Evolutionary conservation across 495 filamentous ascomycete species (phyloP), one percentile per base, ranked within the genome.

Genomic region (Podospora anserina): DNA sequence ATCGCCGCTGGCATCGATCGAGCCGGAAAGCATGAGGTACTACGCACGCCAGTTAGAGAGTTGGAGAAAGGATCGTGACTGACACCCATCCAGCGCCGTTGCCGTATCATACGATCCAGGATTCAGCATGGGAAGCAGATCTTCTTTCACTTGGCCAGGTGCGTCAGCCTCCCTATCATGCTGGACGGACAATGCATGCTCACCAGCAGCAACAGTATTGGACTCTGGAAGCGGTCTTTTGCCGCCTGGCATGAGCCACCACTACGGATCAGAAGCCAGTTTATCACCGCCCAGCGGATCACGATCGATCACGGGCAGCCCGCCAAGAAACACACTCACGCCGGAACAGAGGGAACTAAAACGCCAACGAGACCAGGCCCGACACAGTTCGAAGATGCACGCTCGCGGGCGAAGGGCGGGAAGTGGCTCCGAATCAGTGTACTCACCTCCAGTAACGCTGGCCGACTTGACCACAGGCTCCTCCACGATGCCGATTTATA

Each of bases 341-440:
- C 74, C 81, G 4, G 82, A 84, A 69, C 82, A 84, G 69, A 77
- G 82, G 59, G 81, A 82, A 63, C 71, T 84, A 4, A 85, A 83
- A 71, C 78, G 80, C 57, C 82, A 85, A 66, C 75, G 78, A 56
- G 82, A 84, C 65, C 82, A 82, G 63, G 80, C 76, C 39, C 76
- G 82, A 27, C 78, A 80, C 60, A 76, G 77, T 63, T 77, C 77
- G 49, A 83, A 82, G 70, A 65, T 80, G 34, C 74, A 80, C 1
- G 70, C 72, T 11, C 78, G 82, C 60, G 73, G 72, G 20, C 75
- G 77, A 55, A 78, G 82, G 67, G 74, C 78, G 18, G 79, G 78
- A 69, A 83, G 81, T 72, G 73, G 67, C 57, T 78, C 81, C 4
- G 79, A 80, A 18, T 78, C 77, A 34, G 77, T 77, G 32, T 80